Evolutionary conservation across 139 green algal genomes (phyloP), one percentile per base, ranked within the genome.

Genomic region (Haematococcus sp.): DNA sequence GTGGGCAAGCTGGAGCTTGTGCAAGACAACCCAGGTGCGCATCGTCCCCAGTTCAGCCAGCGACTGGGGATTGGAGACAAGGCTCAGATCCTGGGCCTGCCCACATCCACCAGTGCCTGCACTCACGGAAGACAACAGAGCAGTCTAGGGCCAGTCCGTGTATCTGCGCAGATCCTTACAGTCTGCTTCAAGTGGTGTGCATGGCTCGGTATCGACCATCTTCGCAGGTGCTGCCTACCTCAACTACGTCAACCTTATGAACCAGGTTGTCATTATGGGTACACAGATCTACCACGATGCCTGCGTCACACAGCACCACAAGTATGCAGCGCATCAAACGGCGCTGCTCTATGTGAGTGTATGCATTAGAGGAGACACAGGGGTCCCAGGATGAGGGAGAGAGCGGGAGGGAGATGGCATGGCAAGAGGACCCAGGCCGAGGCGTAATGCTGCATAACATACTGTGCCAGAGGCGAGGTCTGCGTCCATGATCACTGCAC

Each of bases 201-300:
- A 34, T 63, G 23, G 11, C 44, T 34, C 15, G 5, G 46, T 13
- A n/a, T 65, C 52, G 22, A 28, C 13, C 49, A 23, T 63, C 44
- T 69, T 51, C 25, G 58, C 83, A 87, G 85, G 85, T 5, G 58
- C 60, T 0, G 46, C 73, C 20, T 90, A 90, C 77, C 71, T 90
- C 16, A 70, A 66, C 11, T 90, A 88, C 40, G 59, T 88, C 4
- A 80, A 51, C 32, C 52, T 84, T 35, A 60, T 90, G 20, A 90
- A 90, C 69, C 85, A 90, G 63, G 73, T 85, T 25, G 81, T 90
- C 17, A 87, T 88, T 76, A 86, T 90, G 83, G 78, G 77, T 75
- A 88, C 83, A 33, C 86, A 90, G 83, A 77, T 90, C 23, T 87
- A 88, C 76, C 80, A 90, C 51, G 86, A 90, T 44, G 83, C 86